Percentiles rank a stretch among this genome's conserved stretches.
These are phyloP conservation scores for Wallacemonas sp. DNA, from an alignment of 208 protist genomes.

Conservation along the genomic window DNA sequence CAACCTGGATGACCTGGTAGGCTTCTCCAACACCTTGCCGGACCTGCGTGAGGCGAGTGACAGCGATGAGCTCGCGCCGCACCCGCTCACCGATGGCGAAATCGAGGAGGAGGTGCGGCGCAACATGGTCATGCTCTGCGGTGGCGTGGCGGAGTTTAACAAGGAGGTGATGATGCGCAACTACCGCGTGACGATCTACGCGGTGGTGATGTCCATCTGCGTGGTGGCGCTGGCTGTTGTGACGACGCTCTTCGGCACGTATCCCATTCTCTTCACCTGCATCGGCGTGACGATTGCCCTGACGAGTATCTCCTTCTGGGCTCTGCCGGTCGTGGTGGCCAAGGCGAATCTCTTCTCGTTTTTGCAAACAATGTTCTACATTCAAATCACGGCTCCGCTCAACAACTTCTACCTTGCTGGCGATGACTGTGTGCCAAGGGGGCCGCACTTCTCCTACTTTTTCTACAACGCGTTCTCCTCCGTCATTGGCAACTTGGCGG, in stretches of 20 bases:
- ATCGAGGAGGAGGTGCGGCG: conserved; percentile 11
- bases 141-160: conserved; percentile 30
- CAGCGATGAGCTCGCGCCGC: too few species aligned
- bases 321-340: conserved; percentile 32
- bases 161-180: conserved; percentile 31
- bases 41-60: background rate
- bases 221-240: conserved; percentile 24
- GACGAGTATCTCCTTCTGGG: conserved; percentile 24
- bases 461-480: conserved; percentile 34
- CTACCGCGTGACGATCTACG: conserved; percentile 31
- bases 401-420: conserved; percentile 35
- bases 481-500: conserved; percentile 27
- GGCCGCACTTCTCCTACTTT: conserved; percentile 36
- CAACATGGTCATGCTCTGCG: conserved; percentile 15
- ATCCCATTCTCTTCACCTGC: conserved; percentile 15
- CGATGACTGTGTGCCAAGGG: conserved; percentile 19
- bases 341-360: conserved; percentile 43
- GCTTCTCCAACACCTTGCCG: background rate
- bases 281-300: conserved; percentile 15
- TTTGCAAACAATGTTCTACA: conserved; percentile 32
- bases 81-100: background rate
- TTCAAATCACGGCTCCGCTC: conserved; percentile 39
- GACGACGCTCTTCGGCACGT: conserved; percentile 19
- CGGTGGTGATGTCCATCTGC: conserved; percentile 23
- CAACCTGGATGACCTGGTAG: conserved; percentile 7